These are phyloP conservation scores for Lathyrus oleraceus DNA, from an alignment of 306 rosid genomes.

Conservation along the genomic window DNA sequence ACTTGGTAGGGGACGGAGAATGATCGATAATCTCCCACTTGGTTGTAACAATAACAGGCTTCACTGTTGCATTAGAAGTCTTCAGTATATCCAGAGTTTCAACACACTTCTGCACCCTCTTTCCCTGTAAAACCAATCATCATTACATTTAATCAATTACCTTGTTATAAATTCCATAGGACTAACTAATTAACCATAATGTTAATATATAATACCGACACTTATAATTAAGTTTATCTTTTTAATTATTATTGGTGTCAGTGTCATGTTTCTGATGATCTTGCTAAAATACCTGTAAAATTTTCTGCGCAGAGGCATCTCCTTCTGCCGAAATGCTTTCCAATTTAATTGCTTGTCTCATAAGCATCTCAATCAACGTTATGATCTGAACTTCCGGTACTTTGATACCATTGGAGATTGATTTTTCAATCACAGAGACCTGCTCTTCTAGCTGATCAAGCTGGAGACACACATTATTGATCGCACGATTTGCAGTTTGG, in stretches of 20 bases:
- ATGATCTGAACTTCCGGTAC: constrained; percentile 89
- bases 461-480: constrained; percentile 48
- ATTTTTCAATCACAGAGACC: constrained; percentile 63
- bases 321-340: constrained; percentile 72
- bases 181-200: not conserved
- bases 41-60: constrained; percentile 63
- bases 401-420: constrained; percentile 56
- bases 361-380: constrained; percentile 75
- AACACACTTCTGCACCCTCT: constrained; percentile 78
- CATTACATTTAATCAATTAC: not conserved
- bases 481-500: constrained; percentile 58
- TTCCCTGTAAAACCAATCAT: constrained; percentile 51
- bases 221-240: no score
- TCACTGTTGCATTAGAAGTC: constrained; percentile 61
- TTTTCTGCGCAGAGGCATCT: constrained; percentile 63
- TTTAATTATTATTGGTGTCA: no score
- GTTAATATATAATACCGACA: no score
- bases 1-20: constrained; percentile 24
- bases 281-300: constrained; percentile 52
- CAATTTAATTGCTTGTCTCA: constrained; percentile 83
- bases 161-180: not conserved
- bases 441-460: constrained; percentile 59
- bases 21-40: constrained; percentile 83
- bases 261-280: no score
- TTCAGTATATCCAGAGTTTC: constrained; percentile 65